Base-by-base conservation (phyloP, 345 rosid genomes). In the Punica granatum region DNA sequence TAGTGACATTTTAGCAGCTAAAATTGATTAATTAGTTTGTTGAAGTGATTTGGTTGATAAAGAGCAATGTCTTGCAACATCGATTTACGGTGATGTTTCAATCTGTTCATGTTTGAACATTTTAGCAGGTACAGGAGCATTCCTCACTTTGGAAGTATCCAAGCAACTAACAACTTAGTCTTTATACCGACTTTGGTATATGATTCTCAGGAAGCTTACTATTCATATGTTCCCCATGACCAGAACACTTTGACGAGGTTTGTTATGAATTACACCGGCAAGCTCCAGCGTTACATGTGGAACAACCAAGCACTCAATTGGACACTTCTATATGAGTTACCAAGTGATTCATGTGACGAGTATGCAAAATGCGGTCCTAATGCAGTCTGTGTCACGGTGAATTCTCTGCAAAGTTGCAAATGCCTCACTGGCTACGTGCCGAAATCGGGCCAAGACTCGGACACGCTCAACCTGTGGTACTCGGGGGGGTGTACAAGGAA, bases 401-500 rank as follows among this genome's bases (percentile, higher is more conserved):
- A 71, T 30, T 14, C 37, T 43, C 4, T 41, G 14, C 9, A 37
- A 32, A 46, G 54, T 21, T 79, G 80, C 30, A 49, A 28, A 7
- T 81, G 84, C 36, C 30, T 73, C 21, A 67, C 71, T 0, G 78
- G 80, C 2, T 81, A 67, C 44, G 54, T 51, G 23, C 78, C 78
- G 15, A 69, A 67, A 42, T 66, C 64, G 15, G 32, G 12, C 5
- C 30, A 1, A 21, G 67, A 68, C 15, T 73, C 74, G 84, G 37
- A 61, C 33, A 36, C 37, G n/a, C 8, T 74, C 31, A 73, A 70
- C 44, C 34, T 18, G 66, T 80, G n/a, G n/a, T n/a, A n/a, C n/a
- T n/a, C n/a, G n/a, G n/a, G n/a, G n/a, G n/a, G n/a, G n/a, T n/a
- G n/a, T 63, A 65, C 66, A 15, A 63, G 72, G 67, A 71, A 78